Conservation (phyloP, 805 yeast species). For the Candida oleophila region DNA sequence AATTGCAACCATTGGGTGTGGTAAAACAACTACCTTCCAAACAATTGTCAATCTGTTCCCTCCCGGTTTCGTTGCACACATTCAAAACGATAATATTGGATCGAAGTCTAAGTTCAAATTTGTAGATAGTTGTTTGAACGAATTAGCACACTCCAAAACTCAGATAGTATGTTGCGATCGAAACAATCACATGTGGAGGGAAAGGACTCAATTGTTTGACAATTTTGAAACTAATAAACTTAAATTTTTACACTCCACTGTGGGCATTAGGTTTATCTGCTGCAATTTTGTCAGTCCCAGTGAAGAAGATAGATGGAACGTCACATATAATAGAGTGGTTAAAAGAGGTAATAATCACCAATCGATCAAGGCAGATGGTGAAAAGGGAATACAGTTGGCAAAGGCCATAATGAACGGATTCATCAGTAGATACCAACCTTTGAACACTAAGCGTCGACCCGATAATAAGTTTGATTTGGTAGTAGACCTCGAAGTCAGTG, state of each 20-base stretch:
- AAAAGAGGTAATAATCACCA: slow-evolving; percentile 87
- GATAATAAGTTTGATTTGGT: slow-evolving; percentile 67
- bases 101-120: slow-evolving; percentile 48
- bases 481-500: slow-evolving; percentile 52
- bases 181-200: slow-evolving; percentile 73
- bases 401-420: slow-evolving; percentile 67
- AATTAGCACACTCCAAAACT: slow-evolving; percentile 24
- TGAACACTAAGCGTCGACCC: slow-evolving; percentile 48
- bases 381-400: slow-evolving; percentile 9
- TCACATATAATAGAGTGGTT: slow-evolving; percentile 60
- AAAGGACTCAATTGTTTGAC: slow-evolving; percentile 64
- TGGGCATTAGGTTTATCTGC: slow-evolving; percentile 58
- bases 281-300: slow-evolving; percentile 54
- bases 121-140: slow-evolving; percentile 44
- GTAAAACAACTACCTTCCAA: slow-evolving; percentile 80
- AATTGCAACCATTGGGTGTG: slow-evolving; percentile 90
- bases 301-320: slow-evolving; percentile 39
- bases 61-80: slow-evolving; percentile 59
- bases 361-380: slow-evolving; percentile 52
- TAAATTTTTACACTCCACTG: slow-evolving; percentile 34
- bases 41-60: slow-evolving; percentile 58
- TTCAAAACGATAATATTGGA: slow-evolving; percentile 78
- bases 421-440: slow-evolving; percentile 63
- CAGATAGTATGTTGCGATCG: slow-evolving; percentile 71
- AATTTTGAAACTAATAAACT: slow-evolving; percentile 46